Evolutionary conservation across 2,329 filamentous ascomycete species (phyloP), one percentile per base, ranked within the genome.

Genomic region (Fusarium sp.): DNA sequence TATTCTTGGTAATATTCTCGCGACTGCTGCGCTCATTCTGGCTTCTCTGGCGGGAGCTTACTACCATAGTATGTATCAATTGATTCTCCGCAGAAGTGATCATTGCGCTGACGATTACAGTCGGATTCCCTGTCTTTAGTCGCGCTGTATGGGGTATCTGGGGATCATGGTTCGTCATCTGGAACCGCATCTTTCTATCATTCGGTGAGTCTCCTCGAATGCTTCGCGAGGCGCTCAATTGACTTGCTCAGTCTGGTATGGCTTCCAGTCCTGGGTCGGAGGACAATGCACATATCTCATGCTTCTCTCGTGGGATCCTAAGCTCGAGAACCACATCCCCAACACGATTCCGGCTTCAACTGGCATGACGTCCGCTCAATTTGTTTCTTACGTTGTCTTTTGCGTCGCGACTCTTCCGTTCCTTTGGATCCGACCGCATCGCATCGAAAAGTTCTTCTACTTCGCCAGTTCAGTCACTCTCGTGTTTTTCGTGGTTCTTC

Each of bases 181-280:
- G 79, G 80, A 82, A 82, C 44, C 78, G 80, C 24, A 82, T 82
- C 60, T 81, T 81, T 42, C 71, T 81, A 13, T 79, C 78, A 4
- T 74, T 84, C 10, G 80, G 81, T 83, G 64, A 63, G 76, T 70
- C 4, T 31, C 9, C 8, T 20, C 9, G 6, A 2, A 4, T 14
- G 6, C 11, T 6, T 3, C 14, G 42, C 33, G 13, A 6, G 3
- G 10, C 11, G 11, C 20, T 15, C 36, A 33, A 24, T 38, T 58
- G 18, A 56, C 45, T 18, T 4, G 7, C 3, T 2, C 7, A 36
- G 22, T 48, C 18, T 79, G 79, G 80, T 81, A 82, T 53, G 81
- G 78, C 17, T 83, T 84, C 58, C 82, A 83, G 52, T 79, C 82
- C 6, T 85, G 82, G 80, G 80, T 84, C 40, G 83, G 83, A 14